Evolutionary conservation across 75 land plant species (phyloP).

Genomic region (Cunninghamia lanceolata): DNA sequence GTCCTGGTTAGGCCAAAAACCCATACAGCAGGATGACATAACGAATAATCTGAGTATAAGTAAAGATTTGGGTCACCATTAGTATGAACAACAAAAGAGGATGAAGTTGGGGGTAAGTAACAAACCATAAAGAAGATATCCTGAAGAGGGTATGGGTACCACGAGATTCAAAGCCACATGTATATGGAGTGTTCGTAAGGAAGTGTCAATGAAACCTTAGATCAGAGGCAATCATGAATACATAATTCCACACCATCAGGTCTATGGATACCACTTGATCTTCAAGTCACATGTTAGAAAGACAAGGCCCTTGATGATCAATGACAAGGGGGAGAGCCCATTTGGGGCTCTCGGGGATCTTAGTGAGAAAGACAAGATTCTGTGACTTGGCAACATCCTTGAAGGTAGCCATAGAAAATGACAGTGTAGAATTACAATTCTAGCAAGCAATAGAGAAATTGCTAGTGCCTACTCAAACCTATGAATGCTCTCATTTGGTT

Average conservation of each 20-base stretch:
- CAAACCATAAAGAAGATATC: background rate
- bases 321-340: background rate
- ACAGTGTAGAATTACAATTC: background rate
- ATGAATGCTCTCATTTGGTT: background rate
- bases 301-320: background rate
- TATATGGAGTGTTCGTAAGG: background rate
- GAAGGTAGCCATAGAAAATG: background rate
- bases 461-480: background rate
- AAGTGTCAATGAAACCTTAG: background rate
- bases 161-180: background rate
- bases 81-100: background rate
- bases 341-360: background rate
- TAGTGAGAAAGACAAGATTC: background rate
- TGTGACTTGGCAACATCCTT: background rate
- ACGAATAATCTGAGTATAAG: background rate
- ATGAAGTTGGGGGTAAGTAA: background rate
- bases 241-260: background rate
- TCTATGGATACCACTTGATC: background rate
- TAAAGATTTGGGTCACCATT: background rate
- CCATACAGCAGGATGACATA: background rate
- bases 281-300: background rate
- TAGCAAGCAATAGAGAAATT: background rate
- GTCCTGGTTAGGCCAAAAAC: background rate
- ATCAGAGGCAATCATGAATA: background rate
- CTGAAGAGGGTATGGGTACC: background rate